phyloP scores from a whole-genome alignment of 1,139 yeast genomes.

The Debaryomyces fabryi region DNA sequence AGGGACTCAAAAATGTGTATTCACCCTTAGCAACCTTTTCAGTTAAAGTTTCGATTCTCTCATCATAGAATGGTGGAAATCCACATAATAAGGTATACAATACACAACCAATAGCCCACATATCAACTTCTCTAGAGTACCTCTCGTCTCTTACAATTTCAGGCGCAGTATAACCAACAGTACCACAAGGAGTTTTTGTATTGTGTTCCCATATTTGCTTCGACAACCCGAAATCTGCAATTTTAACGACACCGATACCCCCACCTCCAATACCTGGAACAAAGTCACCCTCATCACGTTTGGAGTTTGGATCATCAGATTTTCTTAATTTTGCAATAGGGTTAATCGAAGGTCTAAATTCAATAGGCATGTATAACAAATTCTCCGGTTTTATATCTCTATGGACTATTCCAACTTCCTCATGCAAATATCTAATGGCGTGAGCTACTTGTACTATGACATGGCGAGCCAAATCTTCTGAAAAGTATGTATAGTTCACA shows the following conservation, averaged over 20 bases:
- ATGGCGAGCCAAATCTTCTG: slow-evolving; percentile 58
- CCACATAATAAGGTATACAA: slow-evolving; percentile 63
- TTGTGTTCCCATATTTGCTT: slow-evolving; percentile 60
- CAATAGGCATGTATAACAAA: slow-evolving; percentile 63
- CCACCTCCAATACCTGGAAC: slow-evolving; percentile 53
- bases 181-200: slow-evolving; percentile 66
- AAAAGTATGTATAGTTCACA: slow-evolving; percentile 56
- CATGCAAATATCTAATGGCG: slow-evolving; percentile 54
- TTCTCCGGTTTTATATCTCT: slow-evolving; percentile 62
- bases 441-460: slow-evolving; percentile 53
- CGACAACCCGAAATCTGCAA: slow-evolving; percentile 62
- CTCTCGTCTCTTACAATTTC: slow-evolving; percentile 61
- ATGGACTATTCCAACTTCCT: slow-evolving; percentile 59
- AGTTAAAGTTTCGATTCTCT: slow-evolving; percentile 55
- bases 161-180: slow-evolving; percentile 66
- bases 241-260: slow-evolving; percentile 52
- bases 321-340: slow-evolving; percentile 43
- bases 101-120: slow-evolving; percentile 69
- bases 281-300: slow-evolving; percentile 57
- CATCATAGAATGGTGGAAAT: slow-evolving; percentile 65
- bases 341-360: slow-evolving; percentile 43
- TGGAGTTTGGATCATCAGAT: slow-evolving; percentile 50
- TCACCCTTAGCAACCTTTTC: slow-evolving; percentile 63
- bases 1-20: slow-evolving; percentile 57
- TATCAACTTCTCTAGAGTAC: slow-evolving; percentile 62